Evolutionary conservation across 208 protist species (phyloP).

Genomic region (Jaenimonas drosophilae): DNA sequence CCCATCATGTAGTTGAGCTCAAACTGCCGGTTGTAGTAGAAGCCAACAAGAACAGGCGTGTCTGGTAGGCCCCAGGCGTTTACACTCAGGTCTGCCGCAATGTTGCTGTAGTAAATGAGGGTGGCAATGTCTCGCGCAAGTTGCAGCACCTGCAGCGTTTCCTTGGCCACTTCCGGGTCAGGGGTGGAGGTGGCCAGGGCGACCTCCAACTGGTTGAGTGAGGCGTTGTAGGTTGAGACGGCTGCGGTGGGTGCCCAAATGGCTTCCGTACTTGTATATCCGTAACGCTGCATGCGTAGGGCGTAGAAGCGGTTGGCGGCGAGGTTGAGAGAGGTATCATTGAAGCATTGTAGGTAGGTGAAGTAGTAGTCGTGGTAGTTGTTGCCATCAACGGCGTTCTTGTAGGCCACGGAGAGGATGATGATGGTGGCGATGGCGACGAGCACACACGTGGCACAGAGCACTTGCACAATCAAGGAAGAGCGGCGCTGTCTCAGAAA

Average conservation of each 20-base stretch:
- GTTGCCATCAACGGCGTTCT: background rate
- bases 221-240: background rate
- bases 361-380: background rate
- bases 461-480: background rate
- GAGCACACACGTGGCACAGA: background rate
- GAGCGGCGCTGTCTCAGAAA: background rate
- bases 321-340: background rate
- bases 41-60: background rate
- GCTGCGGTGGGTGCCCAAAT: background rate
- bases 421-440: background rate
- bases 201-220: background rate
- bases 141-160: background rate
- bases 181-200: background rate
- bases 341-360: background rate
- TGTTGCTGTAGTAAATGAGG: conserved; percentile 6
- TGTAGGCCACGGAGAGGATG: background rate
- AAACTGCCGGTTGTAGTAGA: conserved; percentile 5
- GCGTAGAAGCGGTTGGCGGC: conserved; percentile 3
- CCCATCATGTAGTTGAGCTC: conserved; percentile 3
- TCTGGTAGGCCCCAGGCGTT: background rate
- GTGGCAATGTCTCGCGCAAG: too few relatives aligned
- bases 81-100: background rate
- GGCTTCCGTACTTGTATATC: conserved; percentile 1
- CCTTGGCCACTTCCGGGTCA: background rate
- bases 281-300: conserved; percentile 2